Evolutionary conservation across 805 yeast genomes (phyloP), one percentile per base, ranked within the genome.

Genomic region (Maudiozyma bulderi): DNA sequence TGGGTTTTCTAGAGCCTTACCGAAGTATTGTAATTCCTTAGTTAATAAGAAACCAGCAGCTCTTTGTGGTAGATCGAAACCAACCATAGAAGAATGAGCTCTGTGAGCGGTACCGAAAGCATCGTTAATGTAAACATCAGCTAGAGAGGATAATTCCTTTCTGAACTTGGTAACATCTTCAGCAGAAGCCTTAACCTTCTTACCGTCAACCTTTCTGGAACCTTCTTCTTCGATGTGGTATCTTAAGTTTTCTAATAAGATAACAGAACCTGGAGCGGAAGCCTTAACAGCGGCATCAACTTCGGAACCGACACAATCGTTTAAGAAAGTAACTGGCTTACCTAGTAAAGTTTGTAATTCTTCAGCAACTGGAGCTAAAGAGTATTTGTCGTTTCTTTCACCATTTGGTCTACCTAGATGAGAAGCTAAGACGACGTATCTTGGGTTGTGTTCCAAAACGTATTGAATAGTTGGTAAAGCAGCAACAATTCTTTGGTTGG

Each of bases 371-470:
- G 99, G 99, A 67, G 83, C 82, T 65, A 93, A 77, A 46, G 97
- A 89, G 81, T 79, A 91, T 75, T 93, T 93, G 46, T 76, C 84
- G 64, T 73, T 80, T 54, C 69, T 77, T 74, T 87, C 89, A 70
- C 99, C 99, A 70, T 93, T 93, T 73, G 99, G 99, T 78, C 99
- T 89, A 67, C 99, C 99, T 71, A 93, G 80, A 72, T 93, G 99
- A 53, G 98, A 90, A 57, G 97, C 98, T 62, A 93, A 80, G 60
- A 93, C 76, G 58, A 93, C 83, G 58, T 81, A 87, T 78, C 84
- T 88, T 68, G 99, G 96, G 65, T 85, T 80, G 60, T 91, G 84
- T 68, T 86, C 91, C 69, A 86, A 75, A 48, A 91, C 97, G 71
- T 91, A 93, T 74, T 95, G 73, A 76, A 93, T 93, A 61, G 99